Percentiles rank a stretch among this genome's conserved stretches.
phyloP scores from a whole-genome alignment of 1,139 yeast species.

The Zygoascus meyerae region DNA sequence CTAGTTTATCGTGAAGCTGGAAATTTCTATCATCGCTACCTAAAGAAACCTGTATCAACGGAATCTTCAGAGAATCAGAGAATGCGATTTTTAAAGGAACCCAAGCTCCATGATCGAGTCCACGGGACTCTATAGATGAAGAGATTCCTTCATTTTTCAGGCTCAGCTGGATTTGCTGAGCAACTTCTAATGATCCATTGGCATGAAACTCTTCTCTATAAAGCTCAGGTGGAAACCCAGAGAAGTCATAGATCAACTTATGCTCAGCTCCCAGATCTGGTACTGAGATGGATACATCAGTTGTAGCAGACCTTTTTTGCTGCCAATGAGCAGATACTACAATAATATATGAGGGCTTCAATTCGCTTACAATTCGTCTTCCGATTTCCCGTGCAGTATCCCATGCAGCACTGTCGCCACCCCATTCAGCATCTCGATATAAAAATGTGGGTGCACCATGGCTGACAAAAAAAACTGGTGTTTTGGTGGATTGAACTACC shows the following conservation, averaged over 20 bases:
- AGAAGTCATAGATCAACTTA: constrained; percentile 60
- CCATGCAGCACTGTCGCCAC: constrained; percentile 59
- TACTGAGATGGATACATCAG: constrained; percentile 41
- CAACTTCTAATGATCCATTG: constrained; percentile 39
- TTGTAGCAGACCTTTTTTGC: constrained; percentile 29
- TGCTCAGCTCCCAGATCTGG: constrained; percentile 32
- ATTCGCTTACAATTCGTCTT: constrained; percentile 38
- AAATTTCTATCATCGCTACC: constrained; percentile 16
- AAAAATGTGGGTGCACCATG: constrained; percentile 80
- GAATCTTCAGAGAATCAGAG: constrained; percentile 26
- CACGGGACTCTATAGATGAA: constrained; percentile 45
- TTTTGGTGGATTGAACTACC: too few relatives aligned
- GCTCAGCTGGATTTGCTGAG: constrained; percentile 41
- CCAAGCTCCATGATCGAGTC: constrained; percentile 81
- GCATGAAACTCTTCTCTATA: constrained; percentile 59
- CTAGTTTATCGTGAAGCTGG: constrained; percentile 49
- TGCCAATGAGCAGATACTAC: constrained; percentile 79
- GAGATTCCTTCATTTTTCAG: constrained; percentile 43
- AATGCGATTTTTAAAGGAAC: constrained; percentile 73
- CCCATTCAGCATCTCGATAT: constrained; percentile 42
- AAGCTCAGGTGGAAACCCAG: constrained; percentile 61
- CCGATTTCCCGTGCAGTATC: constrained; percentile 48
- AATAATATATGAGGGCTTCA: constrained; percentile 60
- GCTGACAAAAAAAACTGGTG: constrained; percentile 62
- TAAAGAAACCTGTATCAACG: constrained; percentile 57